Evolutionary conservation across 1,284 basidiomycete genomes (phyloP).

Genomic region (Apiotrichum domesticum): DNA sequence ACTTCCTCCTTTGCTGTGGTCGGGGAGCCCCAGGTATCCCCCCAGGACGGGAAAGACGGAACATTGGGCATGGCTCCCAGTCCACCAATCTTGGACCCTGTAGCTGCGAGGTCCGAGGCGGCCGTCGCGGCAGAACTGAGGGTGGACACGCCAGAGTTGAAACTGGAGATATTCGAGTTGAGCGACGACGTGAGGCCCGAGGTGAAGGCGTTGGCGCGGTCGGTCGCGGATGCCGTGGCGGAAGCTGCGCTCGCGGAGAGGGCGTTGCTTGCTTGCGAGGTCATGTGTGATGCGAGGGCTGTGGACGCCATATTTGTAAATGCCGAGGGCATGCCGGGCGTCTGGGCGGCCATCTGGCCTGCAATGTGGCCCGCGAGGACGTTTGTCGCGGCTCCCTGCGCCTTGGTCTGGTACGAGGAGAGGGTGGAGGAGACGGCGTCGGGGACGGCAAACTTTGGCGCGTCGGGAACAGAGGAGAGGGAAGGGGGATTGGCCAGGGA

Average conservation of each 20-base stretch:
- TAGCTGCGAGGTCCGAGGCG: neutral
- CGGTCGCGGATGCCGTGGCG: neutral
- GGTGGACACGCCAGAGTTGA: neutral
- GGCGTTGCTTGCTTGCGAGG: neutral
- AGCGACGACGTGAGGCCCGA: neutral
- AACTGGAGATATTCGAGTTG: neutral
- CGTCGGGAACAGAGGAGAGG: neutral
- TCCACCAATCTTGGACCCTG: neutral
- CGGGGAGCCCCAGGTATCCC: neutral
- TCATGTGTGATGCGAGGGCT: neutral
- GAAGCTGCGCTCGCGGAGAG: neutral
- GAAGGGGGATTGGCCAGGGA: neutral
- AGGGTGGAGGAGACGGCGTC: neutral
- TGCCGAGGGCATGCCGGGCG: neutral
- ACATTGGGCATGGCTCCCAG: neutral
- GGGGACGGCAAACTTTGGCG: neutral
- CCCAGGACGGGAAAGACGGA: neutral
- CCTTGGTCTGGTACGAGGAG: neutral
- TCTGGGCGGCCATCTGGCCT: neutral
- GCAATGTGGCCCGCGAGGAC: neutral
- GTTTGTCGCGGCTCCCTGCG: neutral
- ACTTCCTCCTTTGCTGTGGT: neutral
- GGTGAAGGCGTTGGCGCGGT: neutral
- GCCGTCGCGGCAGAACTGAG: neutral
- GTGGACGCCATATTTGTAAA: neutral